Evolutionary conservation across 2,329 filamentous ascomycete genomes (phyloP), one percentile per base, ranked within the genome.

Genomic region (Amesomyces nigricolor): DNA sequence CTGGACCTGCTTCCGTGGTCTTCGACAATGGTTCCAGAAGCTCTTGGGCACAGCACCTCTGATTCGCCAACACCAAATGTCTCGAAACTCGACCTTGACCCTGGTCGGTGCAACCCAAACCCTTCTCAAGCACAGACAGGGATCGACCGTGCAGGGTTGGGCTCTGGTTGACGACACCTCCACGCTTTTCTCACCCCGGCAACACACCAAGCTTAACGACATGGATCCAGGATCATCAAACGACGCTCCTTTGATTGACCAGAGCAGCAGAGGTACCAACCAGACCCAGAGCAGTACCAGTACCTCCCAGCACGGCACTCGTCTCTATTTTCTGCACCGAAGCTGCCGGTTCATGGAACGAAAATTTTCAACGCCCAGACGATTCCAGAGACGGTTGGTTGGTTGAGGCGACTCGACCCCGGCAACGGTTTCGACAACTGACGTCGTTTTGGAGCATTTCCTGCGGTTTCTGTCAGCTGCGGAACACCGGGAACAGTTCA

Each of bases 221-320:
- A 72, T 71, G 72, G 72, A 72, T 72, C 71, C 68, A 66, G 71
- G 71, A 65, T 72, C 65, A 62, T 68, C 10, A 22, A 57, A 22
- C 54, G 47, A 43, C 58, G 56, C 54, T 61, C 64, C 58, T 58
- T 62, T 58, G 58, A 58, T 37, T n/a, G 42, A 53, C n/a, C 19
- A 17, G 30, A 45, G 39, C 22, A 16, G 39, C 9, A 35, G 32
- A 13, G 32, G 32, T 35, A 16, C 29, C 30, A n/a, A 26, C 53
- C 37, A 43, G 14, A 37, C 22, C 35, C 16, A 16, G n/a, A 5
- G 43, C 17, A 35, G 54, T 51, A 44, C 46, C 35, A 9, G 46
- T 53, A 53, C 50, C 10, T 52, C 2, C 22, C 53, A 39, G 17
- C 16, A 29, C 47, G 16, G 37, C 43, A 26, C 7, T 17, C 3